Conservation (phyloP, 2,329 filamentous ascomycete genomes). For the Thermochaetoides dissita region DNA sequence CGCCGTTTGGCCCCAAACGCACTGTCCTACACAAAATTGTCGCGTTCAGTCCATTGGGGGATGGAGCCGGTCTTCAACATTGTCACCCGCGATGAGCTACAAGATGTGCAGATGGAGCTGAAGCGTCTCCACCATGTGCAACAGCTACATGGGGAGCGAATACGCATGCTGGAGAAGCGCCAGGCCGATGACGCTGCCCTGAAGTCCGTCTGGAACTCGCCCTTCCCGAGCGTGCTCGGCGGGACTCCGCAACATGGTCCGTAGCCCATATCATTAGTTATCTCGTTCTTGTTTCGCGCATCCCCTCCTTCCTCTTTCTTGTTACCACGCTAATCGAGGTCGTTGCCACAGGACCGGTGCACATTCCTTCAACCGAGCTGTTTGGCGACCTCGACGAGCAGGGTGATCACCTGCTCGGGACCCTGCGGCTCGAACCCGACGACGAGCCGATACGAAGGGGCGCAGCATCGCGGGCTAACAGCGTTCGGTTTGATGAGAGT, state of each 20-base stretch:
- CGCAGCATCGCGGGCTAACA: constrained; percentile 83
- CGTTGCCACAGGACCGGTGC: constrained; percentile 50
- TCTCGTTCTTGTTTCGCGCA: too few species aligned
- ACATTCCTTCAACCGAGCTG: constrained; percentile 58
- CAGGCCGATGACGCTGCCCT: constrained; percentile 53
- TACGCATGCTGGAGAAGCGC: constrained; percentile 49
- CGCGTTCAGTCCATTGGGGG: constrained; percentile 19
- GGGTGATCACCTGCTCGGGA: constrained; percentile 63
- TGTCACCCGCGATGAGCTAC: constrained; percentile 49
- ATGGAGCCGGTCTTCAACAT: constrained; percentile 50
- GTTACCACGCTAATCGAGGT: constrained; percentile 10
- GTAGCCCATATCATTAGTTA: constrained; percentile 15
- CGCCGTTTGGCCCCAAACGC: not conserved
- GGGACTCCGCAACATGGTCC: constrained; percentile 79
- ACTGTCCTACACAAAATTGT: too few species aligned
- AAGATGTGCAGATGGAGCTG: constrained; percentile 56
- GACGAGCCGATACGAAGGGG: constrained; percentile 76
- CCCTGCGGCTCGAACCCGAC: constrained; percentile 72
- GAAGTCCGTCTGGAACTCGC: constrained; percentile 87
- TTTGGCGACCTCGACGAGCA: constrained; percentile 67
- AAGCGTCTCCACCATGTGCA: constrained; percentile 53
- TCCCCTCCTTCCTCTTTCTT: not conserved
- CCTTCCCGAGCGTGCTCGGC: constrained; percentile 73
- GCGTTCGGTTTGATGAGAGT: constrained; percentile 93
- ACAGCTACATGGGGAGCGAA: constrained; percentile 46